phyloP scores from a whole-genome alignment of 306 rosid species.

The Malus asiatica region DNA sequence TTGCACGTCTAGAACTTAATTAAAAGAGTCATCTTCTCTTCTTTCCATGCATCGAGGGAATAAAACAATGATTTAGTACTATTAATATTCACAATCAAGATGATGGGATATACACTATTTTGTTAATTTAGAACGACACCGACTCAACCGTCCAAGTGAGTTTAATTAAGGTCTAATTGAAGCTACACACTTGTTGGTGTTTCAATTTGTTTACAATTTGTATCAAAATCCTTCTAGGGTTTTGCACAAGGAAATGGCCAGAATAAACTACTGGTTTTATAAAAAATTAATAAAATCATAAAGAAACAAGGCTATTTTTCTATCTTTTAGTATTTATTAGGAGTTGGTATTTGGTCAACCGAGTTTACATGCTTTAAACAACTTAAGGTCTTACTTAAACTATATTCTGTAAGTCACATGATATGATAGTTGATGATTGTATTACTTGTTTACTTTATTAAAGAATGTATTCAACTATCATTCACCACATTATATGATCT shows the following conservation, averaged over 20 bases:
- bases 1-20: not conserved
- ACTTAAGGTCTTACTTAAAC: no score
- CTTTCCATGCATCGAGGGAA: conserved; percentile 6
- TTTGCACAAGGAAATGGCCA: not conserved
- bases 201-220: not conserved
- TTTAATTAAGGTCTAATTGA: not conserved
- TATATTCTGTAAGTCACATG: no score
- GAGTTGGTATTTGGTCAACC: not conserved
- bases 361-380: not conserved
- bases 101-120: not conserved
- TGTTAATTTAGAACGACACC: not conserved
- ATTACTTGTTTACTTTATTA: no score
- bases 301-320: not conserved
- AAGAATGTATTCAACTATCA: no score
- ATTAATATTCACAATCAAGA: not conserved
- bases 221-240: conserved; percentile 1
- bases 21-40: not conserved
- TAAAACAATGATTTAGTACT: not conserved
- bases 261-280: not conserved
- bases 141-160: not conserved
- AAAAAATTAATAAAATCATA: not conserved
- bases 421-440: no score
- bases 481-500: no score
- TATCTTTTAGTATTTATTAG: not conserved
- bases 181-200: not conserved